Percentiles rank a stretch among this genome's conserved stretches.
Conservation (phyloP, 2,329 filamentous ascomycete species). For the Ceratocystis colombiana region DNA sequence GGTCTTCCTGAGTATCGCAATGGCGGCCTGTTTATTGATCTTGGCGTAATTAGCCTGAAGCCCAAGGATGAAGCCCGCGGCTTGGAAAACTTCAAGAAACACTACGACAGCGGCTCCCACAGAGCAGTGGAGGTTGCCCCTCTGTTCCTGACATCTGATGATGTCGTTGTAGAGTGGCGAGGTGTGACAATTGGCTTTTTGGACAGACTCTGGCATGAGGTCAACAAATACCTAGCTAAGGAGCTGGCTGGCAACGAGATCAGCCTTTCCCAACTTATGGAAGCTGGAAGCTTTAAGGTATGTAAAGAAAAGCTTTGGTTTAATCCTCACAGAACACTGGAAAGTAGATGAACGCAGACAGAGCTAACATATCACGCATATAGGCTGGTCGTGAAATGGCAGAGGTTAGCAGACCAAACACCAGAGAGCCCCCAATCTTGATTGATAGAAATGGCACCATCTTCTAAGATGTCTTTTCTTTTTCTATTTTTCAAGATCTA, state of each 20-base stretch:
- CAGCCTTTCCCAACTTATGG: constrained; percentile 76
- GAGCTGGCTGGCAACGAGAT: constrained; percentile 61
- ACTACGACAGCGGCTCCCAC: constrained; percentile 61
- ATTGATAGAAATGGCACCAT: constrained; percentile 95
- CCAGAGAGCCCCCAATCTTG: constrained; percentile 90
- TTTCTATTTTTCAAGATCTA: neutral
- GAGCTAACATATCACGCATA: neutral
- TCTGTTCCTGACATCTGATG: constrained; percentile 49
- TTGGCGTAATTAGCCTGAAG: constrained; percentile 71
- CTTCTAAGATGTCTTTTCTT: constrained; percentile 39
- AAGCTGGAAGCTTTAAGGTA: constrained; percentile 97
- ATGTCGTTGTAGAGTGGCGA: constrained; percentile 57
- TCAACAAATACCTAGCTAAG: constrained; percentile 52
- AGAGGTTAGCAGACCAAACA: constrained; percentile 89
- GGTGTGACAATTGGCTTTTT: constrained; percentile 52
- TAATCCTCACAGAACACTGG: neutral
- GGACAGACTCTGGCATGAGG: constrained; percentile 43
- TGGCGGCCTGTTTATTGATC: constrained; percentile 76
- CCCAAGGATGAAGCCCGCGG: constrained; percentile 59
- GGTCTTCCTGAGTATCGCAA: constrained; percentile 89
- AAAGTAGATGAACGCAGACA: neutral
- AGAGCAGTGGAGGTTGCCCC: constrained; percentile 48
- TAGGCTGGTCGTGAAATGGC: constrained; percentile 89
- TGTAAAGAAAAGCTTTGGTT: constrained; percentile 29
- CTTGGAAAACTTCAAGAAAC: constrained; percentile 50